These are phyloP conservation scores for Phlebopus sp. DNA, from an alignment of 1,284 basidiomycete genomes.

Conservation along the genomic window DNA sequence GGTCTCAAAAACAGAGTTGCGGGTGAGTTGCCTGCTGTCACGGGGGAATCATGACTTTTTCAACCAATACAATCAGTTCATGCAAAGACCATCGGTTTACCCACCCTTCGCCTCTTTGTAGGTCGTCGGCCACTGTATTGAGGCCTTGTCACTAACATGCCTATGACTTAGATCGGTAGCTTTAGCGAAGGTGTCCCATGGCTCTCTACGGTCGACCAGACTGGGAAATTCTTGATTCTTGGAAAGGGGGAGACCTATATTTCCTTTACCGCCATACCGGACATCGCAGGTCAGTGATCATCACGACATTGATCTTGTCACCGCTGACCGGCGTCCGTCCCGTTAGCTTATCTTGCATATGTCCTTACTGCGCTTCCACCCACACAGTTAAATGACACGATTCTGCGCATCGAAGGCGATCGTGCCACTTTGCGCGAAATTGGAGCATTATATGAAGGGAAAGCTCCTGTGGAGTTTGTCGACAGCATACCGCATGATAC, in stretches of 20 bases:
- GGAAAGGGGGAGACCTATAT: slow-evolving; percentile 19
- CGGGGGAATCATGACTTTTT: not conserved
- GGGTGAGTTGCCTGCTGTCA: not conserved
- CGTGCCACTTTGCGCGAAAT: slow-evolving; percentile 19
- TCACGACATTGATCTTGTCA: not conserved
- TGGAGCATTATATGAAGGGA: slow-evolving; percentile 10
- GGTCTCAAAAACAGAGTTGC: not conserved
- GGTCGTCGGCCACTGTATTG: not conserved
- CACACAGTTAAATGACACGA: slow-evolving; percentile 20
- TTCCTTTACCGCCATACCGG: slow-evolving; percentile 19
- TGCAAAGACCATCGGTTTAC: slow-evolving; percentile 6
- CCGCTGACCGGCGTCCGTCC: not conserved
- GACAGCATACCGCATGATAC: not conserved
- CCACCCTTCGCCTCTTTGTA: slow-evolving; percentile 8
- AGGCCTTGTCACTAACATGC: no score
- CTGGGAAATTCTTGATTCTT: slow-evolving; percentile 17
- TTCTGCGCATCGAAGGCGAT: slow-evolving; percentile 30
- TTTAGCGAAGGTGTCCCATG: slow-evolving; percentile 18
- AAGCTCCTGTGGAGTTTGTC: slow-evolving; percentile 4
- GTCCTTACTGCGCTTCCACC: slow-evolving; percentile 27
- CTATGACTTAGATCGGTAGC: slow-evolving; percentile 17
- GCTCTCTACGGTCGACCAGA: slow-evolving; percentile 7
- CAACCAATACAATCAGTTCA: not conserved
- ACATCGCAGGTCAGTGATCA: slow-evolving; percentile 20
- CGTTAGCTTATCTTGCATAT: slow-evolving; percentile 25